Base-by-base conservation (phyloP, 208 protist genomes). In the Trypanosoma avium region DNA sequence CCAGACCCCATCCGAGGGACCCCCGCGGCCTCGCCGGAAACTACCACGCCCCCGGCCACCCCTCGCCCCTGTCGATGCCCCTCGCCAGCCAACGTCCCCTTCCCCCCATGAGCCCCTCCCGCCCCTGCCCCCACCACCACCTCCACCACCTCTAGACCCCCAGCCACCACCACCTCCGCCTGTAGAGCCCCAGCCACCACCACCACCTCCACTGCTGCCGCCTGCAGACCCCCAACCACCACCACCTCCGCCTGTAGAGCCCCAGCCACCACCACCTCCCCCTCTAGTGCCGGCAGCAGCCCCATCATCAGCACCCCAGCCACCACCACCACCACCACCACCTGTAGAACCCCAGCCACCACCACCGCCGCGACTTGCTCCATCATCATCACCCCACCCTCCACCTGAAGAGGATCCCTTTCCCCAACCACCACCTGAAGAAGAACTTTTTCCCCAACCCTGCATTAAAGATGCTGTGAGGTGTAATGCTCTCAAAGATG, bases 341-440 rank as follows among this genome's bases (percentile, higher is more conserved):
- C 58, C 48, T 10, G 56, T 58, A 27, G 43, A 36, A 13, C 67
- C 58, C 19, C 57, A 56, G 17, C 69, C 48, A 30, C 68, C 74
- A 13, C 58, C 70, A 32, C 9, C 43, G 21, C 68, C 74, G 6
- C 58, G 67, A 32, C 9, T 35, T 52, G 46, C 19, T n/a, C 33
- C 45, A 32, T 58, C 61, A 26, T 61, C 67, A 46, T 52, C 29
- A n/a, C 75, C 68, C 75, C 75, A 70, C 19, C 73, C 73, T 38
- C 61, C 73, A 54, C 61, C 33, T 9, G 42, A 69, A 26, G 65
- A 70, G n/a, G 67, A 70, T 0, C 56, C 61, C 30, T 62, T 67
- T 8, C 88, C 88, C 84, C 88, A 89, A 1, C 88, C 88, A n/a
- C 61, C 73, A 54, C 61, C 33, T 9, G 42, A 69, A 26, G 65